Conservation (phyloP, 306 rosid genomes). For the Glycine soja region DNA sequence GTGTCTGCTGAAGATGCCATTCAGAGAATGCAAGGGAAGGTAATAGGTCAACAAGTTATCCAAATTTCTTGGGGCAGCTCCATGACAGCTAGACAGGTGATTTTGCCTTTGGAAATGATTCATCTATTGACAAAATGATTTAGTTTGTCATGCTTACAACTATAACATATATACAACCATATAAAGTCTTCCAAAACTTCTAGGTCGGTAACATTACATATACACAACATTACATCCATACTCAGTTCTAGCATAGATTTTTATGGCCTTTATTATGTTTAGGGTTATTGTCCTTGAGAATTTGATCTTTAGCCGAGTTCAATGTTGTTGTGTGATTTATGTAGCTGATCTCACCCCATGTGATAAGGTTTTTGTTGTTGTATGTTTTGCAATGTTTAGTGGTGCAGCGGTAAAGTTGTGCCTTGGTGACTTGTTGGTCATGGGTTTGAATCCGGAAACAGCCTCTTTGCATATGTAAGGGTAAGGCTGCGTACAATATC, state of each 20-base stretch:
- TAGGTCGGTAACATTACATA: not conserved
- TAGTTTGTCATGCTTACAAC: not conserved
- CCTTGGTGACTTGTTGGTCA: too few species aligned
- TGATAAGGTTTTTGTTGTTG: not conserved
- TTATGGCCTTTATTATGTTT: not conserved
- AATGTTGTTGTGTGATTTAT: not conserved
- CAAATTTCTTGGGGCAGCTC: constrained; percentile 87
- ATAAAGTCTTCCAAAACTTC: not conserved
- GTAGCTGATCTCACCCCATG: too few species aligned
- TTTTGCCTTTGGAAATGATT: constrained; percentile 35
- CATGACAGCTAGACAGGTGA: constrained; percentile 80
- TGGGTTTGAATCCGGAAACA: too few species aligned
- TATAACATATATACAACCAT: not conserved
- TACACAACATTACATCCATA: too few species aligned
- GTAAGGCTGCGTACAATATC: too few species aligned
- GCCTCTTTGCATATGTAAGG: too few species aligned
- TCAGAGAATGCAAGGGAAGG: constrained; percentile 89
- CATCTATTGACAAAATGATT: constrained; percentile 25
- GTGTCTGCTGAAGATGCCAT: constrained; percentile 87
- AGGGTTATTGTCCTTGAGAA: not conserved
- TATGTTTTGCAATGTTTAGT: constrained; percentile 26
- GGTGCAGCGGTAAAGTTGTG: too few species aligned
- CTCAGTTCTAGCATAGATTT: too few species aligned
- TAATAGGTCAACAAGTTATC: constrained; percentile 82
- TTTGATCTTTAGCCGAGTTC: not conserved